Evolutionary conservation across 2,329 filamentous ascomycete species (phyloP).

Genomic region (Colletotrichum echinochloae): DNA sequence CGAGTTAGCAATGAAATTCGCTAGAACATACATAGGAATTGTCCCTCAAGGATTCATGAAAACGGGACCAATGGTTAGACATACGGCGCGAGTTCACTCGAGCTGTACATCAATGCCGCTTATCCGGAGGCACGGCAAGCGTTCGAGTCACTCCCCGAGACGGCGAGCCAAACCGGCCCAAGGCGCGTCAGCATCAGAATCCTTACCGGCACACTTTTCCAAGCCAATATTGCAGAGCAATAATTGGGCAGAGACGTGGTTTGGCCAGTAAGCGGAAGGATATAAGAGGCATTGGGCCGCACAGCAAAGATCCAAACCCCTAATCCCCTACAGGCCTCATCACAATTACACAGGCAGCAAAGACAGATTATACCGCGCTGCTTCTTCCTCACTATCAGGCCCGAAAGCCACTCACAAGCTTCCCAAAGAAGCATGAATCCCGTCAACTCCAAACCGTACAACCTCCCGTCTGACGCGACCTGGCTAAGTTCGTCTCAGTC

Average conservation of each 20-base stretch:
- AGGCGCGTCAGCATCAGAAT: not conserved
- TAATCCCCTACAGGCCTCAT: not conserved
- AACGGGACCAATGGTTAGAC: no score
- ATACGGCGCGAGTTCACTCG: not conserved
- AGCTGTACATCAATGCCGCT: not conserved
- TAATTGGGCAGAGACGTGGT: not conserved
- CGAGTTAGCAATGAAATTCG: no score
- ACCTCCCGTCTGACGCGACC: slow-evolving; percentile 51
- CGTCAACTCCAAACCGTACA: slow-evolving; percentile 1
- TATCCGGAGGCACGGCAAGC: not conserved
- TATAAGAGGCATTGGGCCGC: not conserved
- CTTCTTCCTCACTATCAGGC: not conserved
- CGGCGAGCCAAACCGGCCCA: not conserved
- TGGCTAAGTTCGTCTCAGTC: slow-evolving; percentile 52
- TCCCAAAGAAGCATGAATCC: not conserved
- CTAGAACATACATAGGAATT: no score
- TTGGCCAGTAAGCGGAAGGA: not conserved
- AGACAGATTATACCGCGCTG: not conserved
- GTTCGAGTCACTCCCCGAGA: not conserved
- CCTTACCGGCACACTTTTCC: not conserved
- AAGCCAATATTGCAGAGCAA: not conserved
- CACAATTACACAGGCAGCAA: not conserved
- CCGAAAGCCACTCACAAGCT: not conserved
- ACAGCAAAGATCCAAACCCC: not conserved
- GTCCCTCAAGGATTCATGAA: no score